Evolutionary conservation across 306 rosid species (phyloP), one percentile per base, ranked within the genome.

Genomic region (Corylus heterophylla): DNA sequence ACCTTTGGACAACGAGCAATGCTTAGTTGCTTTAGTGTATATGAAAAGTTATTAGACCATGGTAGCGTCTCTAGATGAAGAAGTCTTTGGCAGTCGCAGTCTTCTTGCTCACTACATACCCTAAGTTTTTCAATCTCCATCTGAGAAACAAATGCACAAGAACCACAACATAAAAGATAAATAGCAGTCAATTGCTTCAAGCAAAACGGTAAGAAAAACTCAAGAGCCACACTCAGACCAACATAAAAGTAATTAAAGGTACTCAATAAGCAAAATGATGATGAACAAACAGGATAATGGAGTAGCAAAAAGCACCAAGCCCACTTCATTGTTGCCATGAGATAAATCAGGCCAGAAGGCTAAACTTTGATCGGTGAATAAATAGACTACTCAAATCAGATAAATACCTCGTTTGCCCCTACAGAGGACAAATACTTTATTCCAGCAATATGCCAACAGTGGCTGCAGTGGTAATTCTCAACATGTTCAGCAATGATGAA

Each of bases 1-100:
- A 94, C 98, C 96, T 88, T 85, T 55, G 98, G 98, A 84, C 90
- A 83, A 52, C 92, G 91, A 77, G 97, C 92, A 87, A 94, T 85
- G 76, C 89, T 91, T 79, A 94, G 86, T 81, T 94, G 97, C 89
- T 94, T 92, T 66, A 88, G 74, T 37, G 92, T 79, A 79, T 69
- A 83, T 5, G 97, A 88, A 79, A 87, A 92, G 84, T 83, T 88
- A 81, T 92, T 92, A 71, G 94, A 94, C 97, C 97, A 94, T 0
- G 96, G 97, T 74, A 92, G 79, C 54, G 77, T 85, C 56, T 88
- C 85, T 62, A 88, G 83, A 87, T 75, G 66, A 76, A 63, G 64
- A 51, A 82, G 81, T 67, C 51, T 84, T 74, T 7, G 81, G 81
- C 98, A 94, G 52, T 85, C 71, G 42, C 98, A 94, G 10, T 77